phyloP scores from a whole-genome alignment of 495 filamentous ascomycete genomes.

The Bombardia bombarda region DNA sequence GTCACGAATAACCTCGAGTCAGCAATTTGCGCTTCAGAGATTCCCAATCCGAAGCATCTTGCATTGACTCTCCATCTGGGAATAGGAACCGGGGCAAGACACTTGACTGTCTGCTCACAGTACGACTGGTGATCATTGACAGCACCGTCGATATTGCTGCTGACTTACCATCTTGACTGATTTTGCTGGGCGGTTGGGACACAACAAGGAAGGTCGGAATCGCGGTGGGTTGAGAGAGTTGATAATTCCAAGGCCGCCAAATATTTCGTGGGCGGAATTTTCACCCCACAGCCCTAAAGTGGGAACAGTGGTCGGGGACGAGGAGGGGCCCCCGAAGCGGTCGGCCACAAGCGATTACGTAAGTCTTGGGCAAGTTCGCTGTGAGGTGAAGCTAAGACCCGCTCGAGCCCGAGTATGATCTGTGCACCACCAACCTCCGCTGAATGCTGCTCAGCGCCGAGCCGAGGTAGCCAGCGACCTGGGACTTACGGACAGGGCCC shows the following conservation, averaged over 20 bases:
- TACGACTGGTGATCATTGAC: too few relatives aligned
- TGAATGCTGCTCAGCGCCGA: too few relatives aligned
- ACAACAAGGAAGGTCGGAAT: constrained; percentile 19
- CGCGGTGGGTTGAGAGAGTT: constrained; percentile 22
- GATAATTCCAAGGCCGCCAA: constrained; percentile 18
- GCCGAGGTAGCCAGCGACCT: too few relatives aligned
- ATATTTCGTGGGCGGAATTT: constrained; percentile 28
- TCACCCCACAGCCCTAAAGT: constrained; percentile 27
- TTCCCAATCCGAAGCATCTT: constrained; percentile 85
- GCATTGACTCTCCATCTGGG: constrained; percentile 61
- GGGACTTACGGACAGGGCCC: too few relatives aligned
- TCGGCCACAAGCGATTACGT: constrained; percentile 12
- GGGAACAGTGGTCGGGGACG: constrained; percentile 14
- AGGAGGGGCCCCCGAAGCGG: constrained; percentile 11
- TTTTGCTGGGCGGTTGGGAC: constrained; percentile 29
- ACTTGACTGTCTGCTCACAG: too few relatives aligned
- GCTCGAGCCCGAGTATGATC: too few relatives aligned
- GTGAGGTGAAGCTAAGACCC: too few relatives aligned
- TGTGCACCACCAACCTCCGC: too few relatives aligned
- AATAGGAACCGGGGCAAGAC: too few relatives aligned
- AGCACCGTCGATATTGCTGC: constrained; percentile 7
- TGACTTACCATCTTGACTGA: constrained; percentile 55
- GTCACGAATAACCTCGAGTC: constrained; percentile 64
- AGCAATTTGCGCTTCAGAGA: constrained; percentile 99
- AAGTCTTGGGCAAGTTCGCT: too few relatives aligned